phyloP scores from a whole-genome alignment of 208 protist genomes.

The Blechomonas ayalai region DNA sequence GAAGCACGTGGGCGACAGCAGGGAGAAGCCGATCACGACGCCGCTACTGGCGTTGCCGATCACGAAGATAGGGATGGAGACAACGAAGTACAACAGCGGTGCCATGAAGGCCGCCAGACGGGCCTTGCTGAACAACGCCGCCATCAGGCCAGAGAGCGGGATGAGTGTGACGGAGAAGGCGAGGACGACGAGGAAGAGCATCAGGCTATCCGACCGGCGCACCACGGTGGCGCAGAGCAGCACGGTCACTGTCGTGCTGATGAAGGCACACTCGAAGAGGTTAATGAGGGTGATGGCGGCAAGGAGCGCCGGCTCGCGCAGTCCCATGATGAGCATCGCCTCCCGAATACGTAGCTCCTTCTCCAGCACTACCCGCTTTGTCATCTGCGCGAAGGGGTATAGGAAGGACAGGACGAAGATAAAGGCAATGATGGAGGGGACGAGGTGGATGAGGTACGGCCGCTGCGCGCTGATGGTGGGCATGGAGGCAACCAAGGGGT shows the following conservation, averaged over 20 bases:
- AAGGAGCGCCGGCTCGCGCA: constrained; percentile 10
- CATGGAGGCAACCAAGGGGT: constrained; percentile 20
- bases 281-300: no score
- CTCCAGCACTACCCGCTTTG: constrained; percentile 11
- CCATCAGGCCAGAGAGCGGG: constrained; percentile 42
- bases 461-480: constrained; percentile 5
- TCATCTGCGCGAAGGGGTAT: constrained; percentile 6
- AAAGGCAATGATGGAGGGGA: constrained; percentile 18
- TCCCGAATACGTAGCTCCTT: constrained; percentile 21
- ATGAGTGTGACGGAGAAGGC: constrained; percentile 46
- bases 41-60: constrained; percentile 9
- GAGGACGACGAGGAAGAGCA: constrained; percentile 17
- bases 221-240: no score
- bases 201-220: constrained; percentile 21
- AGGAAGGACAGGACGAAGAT: constrained; percentile 7
- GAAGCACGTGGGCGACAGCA: constrained; percentile 46
- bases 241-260: no score
- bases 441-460: constrained; percentile 23
- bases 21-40: constrained; percentile 17
- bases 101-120: constrained; percentile 53
- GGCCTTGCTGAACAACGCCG: constrained; percentile 68
- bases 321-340: constrained; percentile 31
- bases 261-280: no score
- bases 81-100: constrained; percentile 41
- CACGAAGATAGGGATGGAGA: constrained; percentile 21